Evolutionary conservation across 495 filamentous ascomycete genomes (phyloP), one percentile per base, ranked within the genome.

Genomic region (Aspergillus sparsus): DNA sequence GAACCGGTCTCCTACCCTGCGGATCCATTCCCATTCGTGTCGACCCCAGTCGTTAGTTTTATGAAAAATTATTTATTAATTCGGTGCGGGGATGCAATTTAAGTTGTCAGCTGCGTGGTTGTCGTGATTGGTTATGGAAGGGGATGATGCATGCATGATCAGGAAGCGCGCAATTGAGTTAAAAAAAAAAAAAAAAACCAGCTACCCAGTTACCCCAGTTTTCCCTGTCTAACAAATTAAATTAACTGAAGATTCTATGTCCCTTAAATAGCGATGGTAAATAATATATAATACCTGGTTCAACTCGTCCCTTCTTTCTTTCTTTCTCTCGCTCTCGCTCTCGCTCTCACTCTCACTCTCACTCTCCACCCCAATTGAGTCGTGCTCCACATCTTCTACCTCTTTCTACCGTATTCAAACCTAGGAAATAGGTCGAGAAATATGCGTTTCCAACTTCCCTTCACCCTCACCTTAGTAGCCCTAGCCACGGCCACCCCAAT

Each of bases 401-500:
- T 41, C 37, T 27, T 27, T 27, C 21, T 27, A 27, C 21, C 21
- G 3, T 27, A 27, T 27, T 27, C 1, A 27, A 27, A 27, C 21
- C 21, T 27, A 27, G 21, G 3, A 3, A 27, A 1, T 27, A 27
- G 3, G 21, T 27, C 21, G 21, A 27, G 21, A 27, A 27, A 27
- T 3, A 58, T 65, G 58, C 57, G 49, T 33, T 49, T 62, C 49
- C 44, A 54, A 35, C 47, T 60, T 49, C 53, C 61, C 42, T 21
- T 62, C 53, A 15, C 60, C 41, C 34, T 60, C 6, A 49, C 58
- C 49, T 8, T 58, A 16, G 5, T 16, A 2, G 32, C 59, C 41
- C 8, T 58, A 11, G 49, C 61, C 18, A 35, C 52, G 13, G 51
- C 63, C 7, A 47, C 57, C 49, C 33, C 61, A 3, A 41, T 60